A percentile compares a stretch with the other conserved stretches of the same genome.
Conservation (phyloP, 106 monocot species). For the Allium sativum region DNA sequence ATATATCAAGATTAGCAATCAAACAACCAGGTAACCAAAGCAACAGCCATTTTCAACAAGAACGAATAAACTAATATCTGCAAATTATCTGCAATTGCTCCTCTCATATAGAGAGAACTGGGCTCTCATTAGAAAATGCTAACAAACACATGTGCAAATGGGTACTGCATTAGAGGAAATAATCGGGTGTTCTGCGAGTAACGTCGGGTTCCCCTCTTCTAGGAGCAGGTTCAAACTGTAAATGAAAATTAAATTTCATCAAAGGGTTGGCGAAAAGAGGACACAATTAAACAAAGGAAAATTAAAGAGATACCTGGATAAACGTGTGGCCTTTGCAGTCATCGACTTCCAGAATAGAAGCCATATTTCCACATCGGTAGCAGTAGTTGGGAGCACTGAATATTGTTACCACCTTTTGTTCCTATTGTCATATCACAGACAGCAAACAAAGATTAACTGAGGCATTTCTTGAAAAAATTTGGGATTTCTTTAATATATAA, state of each 20-base stretch:
- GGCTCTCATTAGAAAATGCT: not conserved
- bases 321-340: conserved; percentile 96
- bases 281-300: no score
- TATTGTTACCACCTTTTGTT: conserved; percentile 97
- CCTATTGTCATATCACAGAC: conserved; percentile 28
- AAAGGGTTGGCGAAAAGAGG: no score
- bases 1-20: not conserved
- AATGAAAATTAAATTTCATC: not conserved
- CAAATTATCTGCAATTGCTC: conserved; percentile 3
- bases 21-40: conserved; percentile 4
- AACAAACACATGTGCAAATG: not conserved
- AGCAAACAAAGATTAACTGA: not conserved
- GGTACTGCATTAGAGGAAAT: conserved; percentile 36
- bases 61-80: conserved; percentile 1
- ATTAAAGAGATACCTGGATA: conserved; percentile 55
- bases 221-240: conserved; percentile 67
- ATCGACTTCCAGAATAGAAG: conserved; percentile 95
- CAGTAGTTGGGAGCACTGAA: conserved; percentile 99
- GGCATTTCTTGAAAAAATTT: no score
- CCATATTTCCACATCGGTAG: conserved; percentile 99
- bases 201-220: conserved; percentile 71
- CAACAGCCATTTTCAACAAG: not conserved
- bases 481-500: no score
- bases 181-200: conserved; percentile 63
- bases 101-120: not conserved